Conservation (phyloP, 2,329 filamentous ascomycete species). For the Epichloe uncinata region DNA sequence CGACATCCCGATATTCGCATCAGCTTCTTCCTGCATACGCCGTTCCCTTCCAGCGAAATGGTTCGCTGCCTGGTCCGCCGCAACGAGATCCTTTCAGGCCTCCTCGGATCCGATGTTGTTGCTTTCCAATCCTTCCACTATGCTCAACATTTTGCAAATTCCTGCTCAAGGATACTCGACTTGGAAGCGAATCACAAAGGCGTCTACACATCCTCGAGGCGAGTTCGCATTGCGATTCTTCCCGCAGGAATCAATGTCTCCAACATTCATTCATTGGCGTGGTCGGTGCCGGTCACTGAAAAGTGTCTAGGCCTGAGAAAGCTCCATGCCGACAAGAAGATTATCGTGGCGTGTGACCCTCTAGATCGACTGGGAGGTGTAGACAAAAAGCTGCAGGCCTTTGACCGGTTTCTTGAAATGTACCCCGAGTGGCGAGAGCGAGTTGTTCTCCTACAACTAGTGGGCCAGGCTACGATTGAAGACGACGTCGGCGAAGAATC, state of each 20-base stretch:
- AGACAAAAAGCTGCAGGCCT: slow-evolving; percentile 83
- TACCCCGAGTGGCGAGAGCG: slow-evolving; percentile 84
- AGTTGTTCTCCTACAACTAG: slow-evolving; percentile 87
- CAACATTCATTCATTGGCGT: slow-evolving; percentile 62
- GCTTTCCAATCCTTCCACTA: slow-evolving; percentile 93
- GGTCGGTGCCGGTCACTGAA: slow-evolving; percentile 53
- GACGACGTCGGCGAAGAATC: slow-evolving; percentile 65
- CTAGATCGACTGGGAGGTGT: slow-evolving; percentile 84
- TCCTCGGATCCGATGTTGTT: slow-evolving; percentile 80
- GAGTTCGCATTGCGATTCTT: slow-evolving; percentile 2
- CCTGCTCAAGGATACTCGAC: slow-evolving; percentile 75
- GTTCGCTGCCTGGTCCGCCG: slow-evolving; percentile 74
- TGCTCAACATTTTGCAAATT: slow-evolving; percentile 84
- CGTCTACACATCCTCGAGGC: slow-evolving; percentile 61
- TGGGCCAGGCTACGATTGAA: slow-evolving; percentile 63
- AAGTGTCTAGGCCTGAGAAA: slow-evolving; percentile 59
- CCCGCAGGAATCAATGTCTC: slow-evolving; percentile 61
- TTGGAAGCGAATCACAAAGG: slow-evolving; percentile 72
- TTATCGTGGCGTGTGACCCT: slow-evolving; percentile 88
- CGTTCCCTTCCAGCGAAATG: slow-evolving; percentile 92
- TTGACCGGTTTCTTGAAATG: slow-evolving; percentile 76
- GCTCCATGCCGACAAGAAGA: slow-evolving; percentile 72
- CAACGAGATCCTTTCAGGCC: slow-evolving; percentile 78
- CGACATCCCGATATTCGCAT: slow-evolving; percentile 79
- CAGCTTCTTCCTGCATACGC: slow-evolving; percentile 82